Base-by-base conservation (phyloP, 345 rosid species). In the Salix caprea region DNA sequence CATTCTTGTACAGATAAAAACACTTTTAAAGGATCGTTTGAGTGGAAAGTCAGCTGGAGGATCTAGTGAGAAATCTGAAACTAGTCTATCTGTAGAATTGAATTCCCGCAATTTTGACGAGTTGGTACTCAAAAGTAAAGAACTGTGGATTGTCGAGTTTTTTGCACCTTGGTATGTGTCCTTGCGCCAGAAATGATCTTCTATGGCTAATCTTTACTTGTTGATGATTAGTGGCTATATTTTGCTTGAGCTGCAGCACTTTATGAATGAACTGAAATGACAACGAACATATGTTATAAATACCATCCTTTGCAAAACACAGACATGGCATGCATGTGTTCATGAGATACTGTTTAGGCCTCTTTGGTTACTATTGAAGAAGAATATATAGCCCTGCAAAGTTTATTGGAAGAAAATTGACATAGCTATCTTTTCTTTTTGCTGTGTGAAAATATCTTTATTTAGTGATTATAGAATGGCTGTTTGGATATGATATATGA, bases 141-240 rank as follows among this genome's bases (percentile, higher is more conserved):
- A 93, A 19, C 92, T 93, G 70, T 95, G 99, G 99, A 80, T 95
- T 74, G 93, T 95, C 80, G 99, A 95, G 84, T 93, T 95, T 79
- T 93, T 93, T 61, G 97, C 99, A 71, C 99, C 99, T 76, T 95
- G 99, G 97, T 96, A 88, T 79, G 92, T 73, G 16, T 65, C 42
- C 66, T 60, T 36, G 23, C 6, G 10, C 21, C 61, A 54, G 40
- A 67, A 42, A 5, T 37, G 30, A 19, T 77, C 39, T 46, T 77
- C 44, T 50, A 69, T 68, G 54, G 23, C 52, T 50, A 52, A 21
- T 52, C 65, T 50, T 23, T 18, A 32, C 48, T 4, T 48, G 61
- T 11, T 54, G 6, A 4, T 32, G 54, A 46, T 10, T 14, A 3
- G 65, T 34, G 23, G 37, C 21, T 4, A 54, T 21, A 42, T 67